Percentiles rank a stretch among this genome's conserved stretches.
Evolutionary conservation across 345 rosid genomes (phyloP).

Genomic region (Populus tremula): DNA sequence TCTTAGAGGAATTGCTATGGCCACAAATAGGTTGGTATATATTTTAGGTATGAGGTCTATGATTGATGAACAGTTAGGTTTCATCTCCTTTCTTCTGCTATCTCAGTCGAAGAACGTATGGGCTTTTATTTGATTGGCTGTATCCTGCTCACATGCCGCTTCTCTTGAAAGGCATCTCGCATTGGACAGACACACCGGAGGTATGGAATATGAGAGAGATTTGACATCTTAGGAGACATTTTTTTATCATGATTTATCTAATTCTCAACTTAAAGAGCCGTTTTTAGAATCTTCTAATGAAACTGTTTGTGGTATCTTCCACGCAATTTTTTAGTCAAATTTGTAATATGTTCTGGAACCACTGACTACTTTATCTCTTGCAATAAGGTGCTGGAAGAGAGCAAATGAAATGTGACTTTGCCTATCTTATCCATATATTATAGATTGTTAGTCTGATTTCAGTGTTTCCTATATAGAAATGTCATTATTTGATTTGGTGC

Average conservation of each 20-base stretch:
- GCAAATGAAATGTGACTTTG: background rate
- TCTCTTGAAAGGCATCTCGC: slow-evolving; percentile 85
- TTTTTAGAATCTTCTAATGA: background rate
- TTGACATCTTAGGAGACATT: background rate
- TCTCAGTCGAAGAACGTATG: slow-evolving; percentile 86
- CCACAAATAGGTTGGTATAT: slow-evolving; percentile 68
- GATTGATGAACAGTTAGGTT: slow-evolving; percentile 3
- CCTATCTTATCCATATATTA: background rate
- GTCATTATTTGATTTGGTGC: slow-evolving; percentile 22
- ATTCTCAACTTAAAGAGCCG: background rate
- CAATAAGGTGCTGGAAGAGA: background rate
- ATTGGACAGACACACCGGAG: slow-evolving; percentile 98
- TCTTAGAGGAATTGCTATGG: slow-evolving; percentile 97
- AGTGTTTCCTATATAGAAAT: background rate
- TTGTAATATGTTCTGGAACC: background rate
- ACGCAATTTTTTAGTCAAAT: background rate
- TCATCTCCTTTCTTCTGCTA: slow-evolving; percentile 3
- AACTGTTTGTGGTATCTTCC: background rate
- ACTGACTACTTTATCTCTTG: background rate
- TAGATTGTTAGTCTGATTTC: background rate
- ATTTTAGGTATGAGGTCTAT: background rate
- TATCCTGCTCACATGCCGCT: slow-evolving; percentile 95
- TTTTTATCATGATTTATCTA: background rate
- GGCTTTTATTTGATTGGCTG: slow-evolving; percentile 94
- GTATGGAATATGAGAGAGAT: slow-evolving; percentile 34